Conservation (phyloP, 495 filamentous ascomycete species). For the Xylaria intraflava region DNA sequence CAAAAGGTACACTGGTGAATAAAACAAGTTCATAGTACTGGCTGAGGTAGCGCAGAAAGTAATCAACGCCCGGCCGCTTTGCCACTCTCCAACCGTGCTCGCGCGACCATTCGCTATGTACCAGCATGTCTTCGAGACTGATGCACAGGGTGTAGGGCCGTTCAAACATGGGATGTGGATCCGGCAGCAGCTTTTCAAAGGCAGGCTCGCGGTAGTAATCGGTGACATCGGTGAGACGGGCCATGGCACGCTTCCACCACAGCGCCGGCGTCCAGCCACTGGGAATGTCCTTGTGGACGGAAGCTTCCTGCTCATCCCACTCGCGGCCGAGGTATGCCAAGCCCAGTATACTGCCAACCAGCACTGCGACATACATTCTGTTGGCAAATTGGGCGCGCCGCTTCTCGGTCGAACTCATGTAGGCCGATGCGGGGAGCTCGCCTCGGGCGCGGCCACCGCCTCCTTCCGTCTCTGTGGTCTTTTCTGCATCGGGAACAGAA, state of each 20-base stretch:
- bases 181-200: conserved; percentile 88
- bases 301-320: conserved; percentile 69
- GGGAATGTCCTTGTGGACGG: conserved; percentile 60
- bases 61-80: conserved; percentile 92
- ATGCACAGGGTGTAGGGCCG: conserved; percentile 91
- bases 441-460: conserved; percentile 43
- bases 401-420: conserved; percentile 84
- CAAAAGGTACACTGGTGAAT: conserved; percentile 79
- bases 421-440: conserved; percentile 73
- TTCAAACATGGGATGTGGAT: conserved; percentile 71
- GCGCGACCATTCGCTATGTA: conserved; percentile 88
- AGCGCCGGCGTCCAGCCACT: conserved; percentile 53
- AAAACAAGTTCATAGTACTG: conserved; percentile 97
- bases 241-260: conserved; percentile 72
- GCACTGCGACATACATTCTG: conserved; percentile 51
- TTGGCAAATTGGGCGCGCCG: conserved; percentile 65
- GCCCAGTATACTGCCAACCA: conserved; percentile 45
- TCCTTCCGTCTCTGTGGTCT: conserved; percentile 43
- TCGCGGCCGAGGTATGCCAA: conserved; percentile 67
- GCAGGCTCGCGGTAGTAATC: conserved; percentile 94
- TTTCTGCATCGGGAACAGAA: conserved; percentile 51
- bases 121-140: conserved; percentile 85
- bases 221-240: conserved; percentile 63
- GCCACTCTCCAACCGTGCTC: conserved; percentile 94
- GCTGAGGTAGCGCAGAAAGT: conserved; percentile 91